phyloP scores from a whole-genome alignment of 106 monocot genomes.

The Dioscorea zingiberensis region DNA sequence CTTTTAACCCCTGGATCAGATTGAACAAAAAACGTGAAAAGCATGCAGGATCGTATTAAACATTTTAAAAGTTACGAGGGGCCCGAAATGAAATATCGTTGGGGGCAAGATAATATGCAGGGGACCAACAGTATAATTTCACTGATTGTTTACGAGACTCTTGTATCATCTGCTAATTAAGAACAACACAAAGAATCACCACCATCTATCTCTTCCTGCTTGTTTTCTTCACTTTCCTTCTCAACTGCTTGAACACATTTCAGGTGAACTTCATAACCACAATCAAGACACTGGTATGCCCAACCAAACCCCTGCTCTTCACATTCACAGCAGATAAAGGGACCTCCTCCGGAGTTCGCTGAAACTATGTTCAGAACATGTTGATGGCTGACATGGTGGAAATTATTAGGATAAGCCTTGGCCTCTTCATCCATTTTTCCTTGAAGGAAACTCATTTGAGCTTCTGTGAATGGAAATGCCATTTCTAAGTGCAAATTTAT shows the following conservation, averaged over 20 bases:
- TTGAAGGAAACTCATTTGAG: constrained; percentile 16
- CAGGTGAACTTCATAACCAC: constrained; percentile 56
- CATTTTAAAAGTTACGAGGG: too few species aligned
- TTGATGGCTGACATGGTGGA: constrained; percentile 33
- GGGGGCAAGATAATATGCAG: too few species aligned
- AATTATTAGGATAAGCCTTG: constrained; percentile 28
- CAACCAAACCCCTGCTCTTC: constrained; percentile 55
- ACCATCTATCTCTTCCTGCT: constrained; percentile 5
- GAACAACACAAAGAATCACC: background rate
- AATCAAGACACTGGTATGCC: constrained; percentile 55
- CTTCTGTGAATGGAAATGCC: constrained; percentile 47
- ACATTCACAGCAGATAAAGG: constrained; percentile 54
- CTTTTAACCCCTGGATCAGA: too few species aligned
- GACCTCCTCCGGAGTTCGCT: constrained; percentile 36
- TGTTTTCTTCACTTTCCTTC: constrained; percentile 7
- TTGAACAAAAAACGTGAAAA: too few species aligned
- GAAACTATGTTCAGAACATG: constrained; percentile 45
- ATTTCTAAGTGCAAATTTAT: constrained; percentile 43
- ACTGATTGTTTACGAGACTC: too few species aligned
- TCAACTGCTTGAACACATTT: constrained; percentile 22
- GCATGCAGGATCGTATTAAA: too few species aligned
- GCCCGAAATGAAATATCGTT: too few species aligned
- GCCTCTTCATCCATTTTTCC: constrained; percentile 48
- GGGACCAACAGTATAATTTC: too few species aligned
- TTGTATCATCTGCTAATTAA: too few species aligned